Base-by-base conservation (phyloP, 129 eudicot species). In the Oenanthe sinensis region DNA sequence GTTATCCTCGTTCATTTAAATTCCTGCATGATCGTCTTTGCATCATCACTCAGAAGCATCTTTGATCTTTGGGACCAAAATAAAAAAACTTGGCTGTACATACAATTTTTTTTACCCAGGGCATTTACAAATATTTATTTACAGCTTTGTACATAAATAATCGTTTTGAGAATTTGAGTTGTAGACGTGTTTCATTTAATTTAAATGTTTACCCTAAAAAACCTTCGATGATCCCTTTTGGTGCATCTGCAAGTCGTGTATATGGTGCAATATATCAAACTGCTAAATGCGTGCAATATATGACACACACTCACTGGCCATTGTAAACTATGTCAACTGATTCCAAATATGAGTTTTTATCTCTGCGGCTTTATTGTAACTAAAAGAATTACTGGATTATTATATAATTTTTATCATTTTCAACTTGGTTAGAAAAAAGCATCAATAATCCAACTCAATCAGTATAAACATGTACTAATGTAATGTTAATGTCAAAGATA, bases 21-120 rank as follows among this genome's bases (percentile, higher is more conserved):
- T 54, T 87, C 60, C 85, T 91, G 98, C 85, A 78, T 70, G 84
- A 91, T 62, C 91, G 95, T 36, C 85, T 93, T 36, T 67, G 63
- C 36, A 72, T 91, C 11, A 88, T 91, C 72, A 88, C 95, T 47
- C 97, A 89, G 47, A 95, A 93, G 49, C 97, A 89, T 78, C 94
- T 93, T 93, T 83, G 98, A 95, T 74, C 77, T 44, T 58, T 69
- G 49, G 47, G 26, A 42, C 20, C 2, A 58, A 13, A n/a, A n/a
- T n/a, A n/a, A n/a, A n/a, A n/a, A n/a, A n/a, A n/a, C n/a, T n/a
- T n/a, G n/a, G n/a, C n/a, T n/a, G n/a, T n/a, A n/a, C n/a, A n/a
- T n/a, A n/a, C n/a, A n/a, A n/a, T n/a, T n/a, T n/a, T n/a, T n/a
- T n/a, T n/a, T n/a, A n/a, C n/a, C n/a, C n/a, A n/a, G n/a, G n/a